These are phyloP conservation scores for Graphilbum sp. DNA, from an alignment of 2,329 filamentous ascomycete species.

Conservation along the genomic window DNA sequence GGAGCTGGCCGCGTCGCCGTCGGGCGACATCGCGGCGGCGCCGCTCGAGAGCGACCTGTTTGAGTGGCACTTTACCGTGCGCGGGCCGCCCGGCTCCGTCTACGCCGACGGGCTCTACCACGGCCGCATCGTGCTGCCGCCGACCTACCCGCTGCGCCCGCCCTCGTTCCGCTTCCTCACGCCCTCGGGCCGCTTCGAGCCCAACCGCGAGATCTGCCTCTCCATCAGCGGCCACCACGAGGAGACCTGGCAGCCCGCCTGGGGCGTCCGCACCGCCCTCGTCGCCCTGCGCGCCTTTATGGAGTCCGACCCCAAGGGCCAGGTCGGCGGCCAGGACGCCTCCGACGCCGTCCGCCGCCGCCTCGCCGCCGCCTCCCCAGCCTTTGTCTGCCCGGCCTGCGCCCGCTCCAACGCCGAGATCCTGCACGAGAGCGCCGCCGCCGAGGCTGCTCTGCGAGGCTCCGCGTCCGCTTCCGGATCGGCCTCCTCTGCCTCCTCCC, in stretches of 20 bases:
- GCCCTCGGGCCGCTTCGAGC: slow-evolving; percentile 81
- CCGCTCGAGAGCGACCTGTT: slow-evolving; percentile 84
- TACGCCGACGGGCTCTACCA: slow-evolving; percentile 82
- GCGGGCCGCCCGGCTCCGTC: slow-evolving; percentile 65
- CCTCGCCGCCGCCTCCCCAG: slow-evolving; percentile 49
- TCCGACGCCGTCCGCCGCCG: slow-evolving; percentile 47
- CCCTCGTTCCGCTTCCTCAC: slow-evolving; percentile 94
- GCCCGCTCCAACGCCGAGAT: slow-evolving; percentile 57
- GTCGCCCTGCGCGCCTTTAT: slow-evolving; percentile 73
- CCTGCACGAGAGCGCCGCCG: slow-evolving; percentile 51
- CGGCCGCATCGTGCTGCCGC: slow-evolving; percentile 80
- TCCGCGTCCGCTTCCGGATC: no score
- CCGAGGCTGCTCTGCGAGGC: slow-evolving; percentile 30
- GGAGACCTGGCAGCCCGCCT: slow-evolving; percentile 96
- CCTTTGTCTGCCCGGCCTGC: slow-evolving; percentile 57
- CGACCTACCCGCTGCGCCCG: slow-evolving; percentile 78
- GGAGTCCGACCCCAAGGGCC: slow-evolving; percentile 76
- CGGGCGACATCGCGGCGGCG: slow-evolving; percentile 68
- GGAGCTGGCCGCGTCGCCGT: slow-evolving; percentile 66
- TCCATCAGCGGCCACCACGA: slow-evolving; percentile 91
- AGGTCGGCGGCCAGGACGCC: slow-evolving; percentile 78
- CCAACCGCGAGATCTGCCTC: slow-evolving; percentile 92
- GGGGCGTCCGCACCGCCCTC: slow-evolving; percentile 85
- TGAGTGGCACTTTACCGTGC: slow-evolving; percentile 98
- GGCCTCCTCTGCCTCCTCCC: not conserved